Percentiles rank a stretch among this genome's conserved stretches.
Conservation (phyloP, 2,329 filamentous ascomycete species). For the Pyrenophora seminiperda region DNA sequence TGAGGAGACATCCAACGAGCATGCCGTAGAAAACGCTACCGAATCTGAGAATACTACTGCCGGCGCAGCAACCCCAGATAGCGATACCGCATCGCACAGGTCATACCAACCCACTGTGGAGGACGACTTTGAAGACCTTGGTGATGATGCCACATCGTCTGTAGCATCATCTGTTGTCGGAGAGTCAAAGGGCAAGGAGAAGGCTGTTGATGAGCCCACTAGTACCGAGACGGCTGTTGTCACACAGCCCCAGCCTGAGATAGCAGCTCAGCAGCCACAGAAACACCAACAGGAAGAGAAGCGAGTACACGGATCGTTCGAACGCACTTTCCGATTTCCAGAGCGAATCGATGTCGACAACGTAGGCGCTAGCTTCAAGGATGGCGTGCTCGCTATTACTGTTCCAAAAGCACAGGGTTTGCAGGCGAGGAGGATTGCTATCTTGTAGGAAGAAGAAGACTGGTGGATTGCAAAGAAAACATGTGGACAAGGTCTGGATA, state of each 20-base stretch:
- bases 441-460: slow-evolving; percentile 25
- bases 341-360: slow-evolving; percentile 64
- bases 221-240: slow-evolving; percentile 22
- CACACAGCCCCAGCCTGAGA: slow-evolving; percentile 27
- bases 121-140: slow-evolving; percentile 46
- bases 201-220: slow-evolving; percentile 23
- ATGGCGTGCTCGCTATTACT: slow-evolving; percentile 67
- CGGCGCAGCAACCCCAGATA: slow-evolving; percentile 26
- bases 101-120: slow-evolving; percentile 46
- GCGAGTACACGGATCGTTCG: slow-evolving; percentile 69
- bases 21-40: slow-evolving; percentile 13
- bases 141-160: slow-evolving; percentile 36
- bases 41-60: slow-evolving; percentile 15
- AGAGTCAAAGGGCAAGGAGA: slow-evolving; percentile 39
- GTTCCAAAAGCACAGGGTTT: slow-evolving; percentile 64
- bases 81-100: slow-evolving; percentile 39
- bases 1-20: not conserved
- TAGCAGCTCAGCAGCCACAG: slow-evolving; percentile 16
- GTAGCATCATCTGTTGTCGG: slow-evolving; percentile 27
- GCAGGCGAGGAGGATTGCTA: slow-evolving; percentile 34
- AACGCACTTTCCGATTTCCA: slow-evolving; percentile 71
- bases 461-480: not conserved
- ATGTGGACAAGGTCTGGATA: not conserved
- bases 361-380: slow-evolving; percentile 66
- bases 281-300: slow-evolving; percentile 48